Evolutionary conservation across 148 eudicot species (phyloP), one percentile per base, ranked within the genome.

Genomic region (Vaccinium macrocarpon): DNA sequence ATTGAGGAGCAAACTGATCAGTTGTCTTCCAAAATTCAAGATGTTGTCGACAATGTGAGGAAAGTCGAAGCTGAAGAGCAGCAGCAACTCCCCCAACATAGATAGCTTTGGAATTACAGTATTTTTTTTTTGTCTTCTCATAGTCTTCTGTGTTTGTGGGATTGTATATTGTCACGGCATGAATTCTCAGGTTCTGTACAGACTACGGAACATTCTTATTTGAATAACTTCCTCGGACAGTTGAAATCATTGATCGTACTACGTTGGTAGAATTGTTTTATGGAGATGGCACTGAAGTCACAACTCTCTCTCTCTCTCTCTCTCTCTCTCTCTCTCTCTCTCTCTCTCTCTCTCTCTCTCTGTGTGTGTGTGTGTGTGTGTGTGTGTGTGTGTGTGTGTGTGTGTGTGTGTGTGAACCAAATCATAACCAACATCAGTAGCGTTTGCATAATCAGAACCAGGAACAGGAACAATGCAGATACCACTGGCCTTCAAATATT

Each of bases 1-100:
- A 81, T 91, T 21, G 93, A 91, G 86, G 86, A 82, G 68, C 90
- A 88, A 86, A 84, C 87, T 3, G 91, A 89, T 13, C 62, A 87
- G 16, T 48, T 91, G 83, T 91, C 91, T 76, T 55, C 85, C 25
- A 91, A 91, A 91, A 84, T 89, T 83, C 87, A 86, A 80, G 78
- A 78, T 71, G 82, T 86, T 77, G 89, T 88, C 38, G 86, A 86
- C 78, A 89, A 85, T 82, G 85, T 91, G 68, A 89, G 81, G 79
- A 84, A 85, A 84, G 89, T 84, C 6, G 93, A 91, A 86, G 87
- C 91, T 25, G 93, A 89, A 52, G 81, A 84, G 42, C 87, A 56
- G 3, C 72, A 66, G 72, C 81, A 80, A 21, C 53, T 42, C 66
- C 76, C 87, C 72, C 82, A 76, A 79, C 68, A 66, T 66, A 35